Evolutionary conservation across 306 rosid species (phyloP), one percentile per base, ranked within the genome.

Genomic region (Citrullus amarus): DNA sequence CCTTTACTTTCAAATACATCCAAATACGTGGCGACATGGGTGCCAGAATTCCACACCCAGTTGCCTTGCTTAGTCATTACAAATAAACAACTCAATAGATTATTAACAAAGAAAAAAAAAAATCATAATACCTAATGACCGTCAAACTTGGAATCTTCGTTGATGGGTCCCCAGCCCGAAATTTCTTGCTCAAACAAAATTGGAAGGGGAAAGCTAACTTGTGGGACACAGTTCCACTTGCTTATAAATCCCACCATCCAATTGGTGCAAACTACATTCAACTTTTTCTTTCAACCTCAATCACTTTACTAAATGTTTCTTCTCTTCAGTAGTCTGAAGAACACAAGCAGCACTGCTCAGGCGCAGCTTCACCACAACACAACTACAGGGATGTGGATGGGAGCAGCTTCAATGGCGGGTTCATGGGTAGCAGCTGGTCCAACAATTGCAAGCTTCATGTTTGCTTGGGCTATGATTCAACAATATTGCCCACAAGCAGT

Each of bases 401-500:
- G 75, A 1, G 43, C 77, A 8, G 59, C 61, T 28, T 73, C 77
- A 6, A 73, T 50, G 77, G 77, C 60, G 12, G 43, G 28, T 18
- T 30, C 44, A 1, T 91, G 91, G 92, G 67, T 96, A 58, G 88
- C 89, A 43, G 83, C 87, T 88, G 98, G 98, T 10, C 90, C 98
- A 57, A 86, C 89, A 77, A 25, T 93, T 63, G 97, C 98, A 0
- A 90, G 90, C 81, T 90, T 89, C 84, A 91, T 93, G 98, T 93
- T 93, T 68, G 9, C 88, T 50, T 90, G 90, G 90, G 97, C 98
- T n/a, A 86, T 93, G 83, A 74, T 91, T 65, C 85, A 86, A 32
- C 98, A 93, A n/a, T 93, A 91, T 78, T 93, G 96, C 80, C 98
- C 98, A 0, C 88, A 88, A 62, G 89, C 85, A 76, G 74, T 91